Percentiles rank a stretch among this genome's conserved stretches.
Conservation (phyloP, 148 eudicot genomes). For the Persicaria tinctoria region DNA sequence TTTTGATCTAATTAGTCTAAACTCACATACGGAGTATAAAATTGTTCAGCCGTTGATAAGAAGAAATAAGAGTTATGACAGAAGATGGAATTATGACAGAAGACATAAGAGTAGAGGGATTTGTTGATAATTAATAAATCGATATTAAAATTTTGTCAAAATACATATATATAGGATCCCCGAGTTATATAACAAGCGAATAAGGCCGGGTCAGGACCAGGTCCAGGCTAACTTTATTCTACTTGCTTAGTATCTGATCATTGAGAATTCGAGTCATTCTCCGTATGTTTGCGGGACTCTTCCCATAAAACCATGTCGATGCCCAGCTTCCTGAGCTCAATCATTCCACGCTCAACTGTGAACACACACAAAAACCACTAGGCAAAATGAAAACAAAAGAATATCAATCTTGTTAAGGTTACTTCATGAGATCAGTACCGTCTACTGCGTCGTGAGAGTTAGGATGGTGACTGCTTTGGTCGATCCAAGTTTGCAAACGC, state of each 20-base stretch:
- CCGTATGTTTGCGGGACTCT: slow-evolving; percentile 46
- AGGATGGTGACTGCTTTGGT: slow-evolving; percentile 31
- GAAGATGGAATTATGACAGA: too few species aligned
- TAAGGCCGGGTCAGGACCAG: neutral
- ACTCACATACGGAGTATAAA: too few species aligned
- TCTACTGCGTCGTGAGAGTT: slow-evolving; percentile 76
- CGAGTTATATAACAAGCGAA: too few species aligned
- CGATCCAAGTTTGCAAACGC: slow-evolving; percentile 53
- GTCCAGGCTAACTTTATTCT: neutral
- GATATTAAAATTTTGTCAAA: too few species aligned
- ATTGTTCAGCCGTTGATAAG: too few species aligned
- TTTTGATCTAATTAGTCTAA: too few species aligned
- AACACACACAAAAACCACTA: neutral
- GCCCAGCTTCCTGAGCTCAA: slow-evolving; percentile 74
- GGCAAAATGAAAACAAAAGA: neutral
- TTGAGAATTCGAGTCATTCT: slow-evolving; percentile 30
- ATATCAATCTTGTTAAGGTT: neutral
- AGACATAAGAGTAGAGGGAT: too few species aligned
- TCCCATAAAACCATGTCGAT: slow-evolving; percentile 77
- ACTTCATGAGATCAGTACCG: slow-evolving; percentile 32
- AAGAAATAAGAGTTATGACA: too few species aligned
- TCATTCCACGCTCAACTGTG: slow-evolving; percentile 71
- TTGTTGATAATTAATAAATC: too few species aligned
- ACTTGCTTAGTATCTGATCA: neutral
- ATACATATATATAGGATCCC: too few species aligned